A percentile compares a stretch with the other conserved stretches of the same genome.
phyloP scores from a whole-genome alignment of 1,139 yeast species.

The Schwanniomyces etchellsii region DNA sequence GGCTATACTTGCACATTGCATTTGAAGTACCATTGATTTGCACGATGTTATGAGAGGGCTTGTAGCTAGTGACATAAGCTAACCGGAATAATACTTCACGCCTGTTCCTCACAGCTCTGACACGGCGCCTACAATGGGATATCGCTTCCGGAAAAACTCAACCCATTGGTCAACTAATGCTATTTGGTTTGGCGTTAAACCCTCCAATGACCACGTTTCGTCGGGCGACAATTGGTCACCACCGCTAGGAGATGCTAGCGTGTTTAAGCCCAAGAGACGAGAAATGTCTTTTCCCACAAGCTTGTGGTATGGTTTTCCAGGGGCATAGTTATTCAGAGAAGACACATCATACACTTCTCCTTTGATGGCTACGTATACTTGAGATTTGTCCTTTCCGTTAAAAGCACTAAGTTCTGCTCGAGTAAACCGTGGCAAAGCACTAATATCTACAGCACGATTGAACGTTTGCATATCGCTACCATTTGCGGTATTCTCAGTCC shows the following conservation, averaged over 20 bases:
- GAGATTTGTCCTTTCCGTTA: slow-evolving; percentile 25
- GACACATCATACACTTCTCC: slow-evolving; percentile 79
- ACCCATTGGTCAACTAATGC: slow-evolving; percentile 54
- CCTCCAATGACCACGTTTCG: slow-evolving; percentile 43
- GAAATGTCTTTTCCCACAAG: slow-evolving; percentile 77
- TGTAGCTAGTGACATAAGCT: no score
- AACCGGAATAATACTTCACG: no score
- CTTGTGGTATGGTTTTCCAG: slow-evolving; percentile 66
- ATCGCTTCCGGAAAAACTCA: slow-evolving; percentile 48
- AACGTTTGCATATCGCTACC: slow-evolving; percentile 17
- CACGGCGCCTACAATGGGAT: slow-evolving; percentile 31
- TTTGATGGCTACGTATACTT: slow-evolving; percentile 66
- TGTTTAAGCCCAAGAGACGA: slow-evolving; percentile 52
- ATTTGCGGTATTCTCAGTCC: no score
- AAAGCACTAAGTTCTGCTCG: slow-evolving; percentile 27
- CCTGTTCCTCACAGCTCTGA: no score
- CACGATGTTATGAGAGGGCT: no score
- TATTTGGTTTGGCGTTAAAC: slow-evolving; percentile 45
- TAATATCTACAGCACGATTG: slow-evolving; percentile 17
- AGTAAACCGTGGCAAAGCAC: slow-evolving; percentile 28
- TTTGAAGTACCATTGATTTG: no score
- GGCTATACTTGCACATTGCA: no score
- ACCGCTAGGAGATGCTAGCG: slow-evolving; percentile 24
- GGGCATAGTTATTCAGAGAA: slow-evolving; percentile 58
- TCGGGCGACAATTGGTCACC: slow-evolving; percentile 13